Percentiles rank a stretch among this genome's conserved stretches.
Conservation (phyloP, 441 rosid species). For the Erodium moschatum region DNA sequence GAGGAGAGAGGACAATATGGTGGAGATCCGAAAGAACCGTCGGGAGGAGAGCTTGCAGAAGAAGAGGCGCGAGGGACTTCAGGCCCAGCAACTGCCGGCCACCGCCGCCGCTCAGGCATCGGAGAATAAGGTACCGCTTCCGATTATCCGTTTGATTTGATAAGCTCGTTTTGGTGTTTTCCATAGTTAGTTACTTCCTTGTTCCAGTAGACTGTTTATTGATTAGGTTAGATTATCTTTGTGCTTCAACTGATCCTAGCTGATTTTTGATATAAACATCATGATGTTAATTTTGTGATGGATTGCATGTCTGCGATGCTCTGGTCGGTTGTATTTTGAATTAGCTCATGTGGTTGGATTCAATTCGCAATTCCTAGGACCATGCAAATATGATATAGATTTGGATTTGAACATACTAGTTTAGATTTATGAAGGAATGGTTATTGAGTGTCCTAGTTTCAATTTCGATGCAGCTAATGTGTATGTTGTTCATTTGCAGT, state of each 20-base stretch:
- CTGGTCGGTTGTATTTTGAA: not conserved
- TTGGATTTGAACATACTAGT: not conserved
- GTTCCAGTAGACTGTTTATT: not conserved
- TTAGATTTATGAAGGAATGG: not conserved
- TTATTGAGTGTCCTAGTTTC: not conserved
- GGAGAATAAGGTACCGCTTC: slow-evolving; percentile 35
- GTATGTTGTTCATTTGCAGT: slow-evolving; percentile 29
- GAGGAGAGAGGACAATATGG: slow-evolving; percentile 57
- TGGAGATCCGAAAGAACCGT: slow-evolving; percentile 22
- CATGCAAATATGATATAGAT: not conserved
- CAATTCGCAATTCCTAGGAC: not conserved
- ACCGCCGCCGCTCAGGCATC: slow-evolving; percentile 26
- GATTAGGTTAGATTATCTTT: slow-evolving; percentile 10
- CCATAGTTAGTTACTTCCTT: not conserved
- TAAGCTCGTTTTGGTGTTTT: not conserved
- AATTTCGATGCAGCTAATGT: not conserved
- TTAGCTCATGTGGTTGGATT: not conserved
- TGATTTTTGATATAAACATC: no score
- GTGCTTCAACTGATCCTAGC: no score
- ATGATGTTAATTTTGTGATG: not conserved
- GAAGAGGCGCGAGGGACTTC: slow-evolving; percentile 17
- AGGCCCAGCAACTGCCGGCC: slow-evolving; percentile 22
- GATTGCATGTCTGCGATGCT: not conserved
- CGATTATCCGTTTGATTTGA: not conserved
- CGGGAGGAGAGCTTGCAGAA: no score